Base-by-base conservation (phyloP, 768 basidiomycete species). In the Cystobasidium onofrii region DNA sequence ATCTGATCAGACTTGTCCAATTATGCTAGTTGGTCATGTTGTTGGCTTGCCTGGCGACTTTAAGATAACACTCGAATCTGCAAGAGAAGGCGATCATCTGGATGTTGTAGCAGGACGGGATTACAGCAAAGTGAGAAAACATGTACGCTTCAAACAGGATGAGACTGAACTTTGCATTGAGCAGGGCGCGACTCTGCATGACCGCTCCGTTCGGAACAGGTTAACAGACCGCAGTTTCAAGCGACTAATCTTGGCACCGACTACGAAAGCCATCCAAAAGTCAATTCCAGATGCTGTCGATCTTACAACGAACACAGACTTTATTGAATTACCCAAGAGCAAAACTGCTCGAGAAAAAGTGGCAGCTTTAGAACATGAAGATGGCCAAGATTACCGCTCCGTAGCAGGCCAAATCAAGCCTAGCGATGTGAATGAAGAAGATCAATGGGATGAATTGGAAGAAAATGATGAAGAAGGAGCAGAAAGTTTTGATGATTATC, bases 401-500 rank as follows among this genome's bases (percentile, higher is more conserved):
- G 75, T 80, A 50, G 76, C 75, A 0, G 77, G 77, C 0, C 34
- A 67, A 23, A 64, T 78, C 62, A 75, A 71, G 43, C 29, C 44
- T 20, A 2, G 44, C 17, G 63, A 64, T 43, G 34, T 64, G 6
- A 44, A 18, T 13, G 43, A 36, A 34, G 63, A 50, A 20, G 43
- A 41, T 25, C 23, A 43, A 12, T 52, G 55, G 69, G 69, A 55
- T 20, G 69, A 36, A 7, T 13, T 60, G 1, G 57, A 34, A 10
- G 69, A 75, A 6, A 73, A 73, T 12, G 73, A 76, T 20, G 75
- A 77, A 25, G 70, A 74, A 10, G 78, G 76, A 55, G 78, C 76
- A n/a, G 78, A 78, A 57, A 78, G 78, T 15, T 75, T 76, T 13
- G 78, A 79, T 43, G 75, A 76, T 6, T 69, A 67, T 52, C 64